Conservation (phyloP, 2,329 filamentous ascomycete genomes). For the Rachicladosporium sp. region DNA sequence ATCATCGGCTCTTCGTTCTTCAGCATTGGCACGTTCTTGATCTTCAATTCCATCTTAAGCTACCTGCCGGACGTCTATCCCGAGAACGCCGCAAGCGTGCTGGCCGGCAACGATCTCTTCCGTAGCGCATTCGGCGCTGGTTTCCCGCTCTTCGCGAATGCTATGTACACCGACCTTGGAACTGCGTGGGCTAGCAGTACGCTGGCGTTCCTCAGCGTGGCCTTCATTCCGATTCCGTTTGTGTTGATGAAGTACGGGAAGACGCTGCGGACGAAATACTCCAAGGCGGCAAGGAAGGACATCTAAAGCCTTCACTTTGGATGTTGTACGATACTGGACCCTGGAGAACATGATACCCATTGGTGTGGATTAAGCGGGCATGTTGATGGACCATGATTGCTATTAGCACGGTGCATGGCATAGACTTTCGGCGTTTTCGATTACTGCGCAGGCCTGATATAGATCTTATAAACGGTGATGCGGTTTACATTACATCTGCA, state of each 20-base stretch:
- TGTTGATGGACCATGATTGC: too few relatives aligned
- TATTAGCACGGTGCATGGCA: too few relatives aligned
- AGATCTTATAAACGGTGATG: too few relatives aligned
- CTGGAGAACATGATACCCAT: too few relatives aligned
- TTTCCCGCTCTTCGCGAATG: conserved; percentile 28
- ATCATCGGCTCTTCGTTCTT: conserved; percentile 23
- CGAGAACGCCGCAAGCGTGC: conserved; percentile 26
- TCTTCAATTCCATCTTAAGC: conserved; percentile 33
- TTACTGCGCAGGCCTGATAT: too few relatives aligned
- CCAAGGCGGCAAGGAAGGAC: too few relatives aligned
- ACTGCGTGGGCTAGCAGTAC: conserved; percentile 30
- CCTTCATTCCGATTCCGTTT: conserved; percentile 35
- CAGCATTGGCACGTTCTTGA: conserved; percentile 25
- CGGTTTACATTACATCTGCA: too few relatives aligned
- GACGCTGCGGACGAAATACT: too few relatives aligned
- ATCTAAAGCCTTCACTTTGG: too few relatives aligned
- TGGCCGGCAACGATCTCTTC: conserved; percentile 31
- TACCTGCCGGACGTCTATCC: conserved; percentile 27
- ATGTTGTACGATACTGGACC: too few relatives aligned
- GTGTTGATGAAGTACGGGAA: conserved; percentile 24
- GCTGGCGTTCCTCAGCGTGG: conserved; percentile 29
- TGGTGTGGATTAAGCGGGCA: too few relatives aligned
- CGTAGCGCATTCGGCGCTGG: conserved; percentile 27
- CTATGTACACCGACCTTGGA: conserved; percentile 30
- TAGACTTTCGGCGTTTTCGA: too few relatives aligned